Conservation (phyloP, 331 rosid genomes). For the Dryas integrifolia region DNA sequence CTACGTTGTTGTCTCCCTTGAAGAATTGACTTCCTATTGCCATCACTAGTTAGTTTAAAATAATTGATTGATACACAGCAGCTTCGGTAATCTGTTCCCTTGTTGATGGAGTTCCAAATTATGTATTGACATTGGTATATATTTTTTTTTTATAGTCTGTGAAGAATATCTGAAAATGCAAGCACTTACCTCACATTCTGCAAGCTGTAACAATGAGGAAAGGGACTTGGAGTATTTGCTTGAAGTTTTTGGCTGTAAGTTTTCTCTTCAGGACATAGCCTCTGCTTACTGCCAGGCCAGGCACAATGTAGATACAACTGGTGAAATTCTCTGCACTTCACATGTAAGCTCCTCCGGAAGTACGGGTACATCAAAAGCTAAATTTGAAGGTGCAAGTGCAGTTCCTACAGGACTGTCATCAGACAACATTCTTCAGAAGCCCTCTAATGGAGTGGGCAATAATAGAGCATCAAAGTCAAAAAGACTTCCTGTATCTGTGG, state of each 20-base stretch:
- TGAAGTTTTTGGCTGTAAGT: conserved; percentile 31
- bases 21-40: too few relatives aligned
- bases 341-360: neutral
- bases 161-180: conserved; percentile 26
- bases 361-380: conserved; percentile 15
- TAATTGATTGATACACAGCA: neutral
- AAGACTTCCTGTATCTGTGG: conserved; percentile 23
- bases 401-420: conserved; percentile 13
- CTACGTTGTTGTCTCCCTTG: too few relatives aligned
- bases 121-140: neutral
- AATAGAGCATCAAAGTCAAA: conserved; percentile 27
- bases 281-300: conserved; percentile 33
- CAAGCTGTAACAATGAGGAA: conserved; percentile 17
- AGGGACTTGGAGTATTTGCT: conserved; percentile 30
- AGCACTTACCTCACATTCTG: conserved; percentile 4
- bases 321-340: conserved; percentile 36
- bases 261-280: conserved; percentile 39
- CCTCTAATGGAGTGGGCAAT: conserved; percentile 10
- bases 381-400: conserved; percentile 20
- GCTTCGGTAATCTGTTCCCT: neutral
- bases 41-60: too few relatives aligned
- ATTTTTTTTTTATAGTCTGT: neutral
- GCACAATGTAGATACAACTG: conserved; percentile 24
- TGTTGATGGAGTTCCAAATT: neutral
- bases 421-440: conserved; percentile 9